Percentiles rank a stretch among this genome's conserved stretches.
These are phyloP conservation scores for Camellia granthamiana DNA, from an alignment of 148 eudicot species.

Conservation along the genomic window DNA sequence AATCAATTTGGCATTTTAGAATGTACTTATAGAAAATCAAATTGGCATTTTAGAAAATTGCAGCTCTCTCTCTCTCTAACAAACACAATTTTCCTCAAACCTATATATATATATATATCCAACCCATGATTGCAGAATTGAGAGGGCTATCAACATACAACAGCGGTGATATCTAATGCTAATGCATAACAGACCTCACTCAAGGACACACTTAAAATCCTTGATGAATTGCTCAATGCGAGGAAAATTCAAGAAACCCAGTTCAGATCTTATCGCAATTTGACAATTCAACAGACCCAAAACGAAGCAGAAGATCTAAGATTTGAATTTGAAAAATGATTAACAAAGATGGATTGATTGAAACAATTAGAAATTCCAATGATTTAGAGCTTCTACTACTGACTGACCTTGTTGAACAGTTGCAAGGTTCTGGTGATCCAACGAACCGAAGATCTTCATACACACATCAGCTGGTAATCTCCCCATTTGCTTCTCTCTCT, in stretches of 20 bases:
- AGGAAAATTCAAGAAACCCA: slow-evolving; percentile 15
- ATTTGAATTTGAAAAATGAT: not conserved
- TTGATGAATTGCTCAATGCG: not conserved
- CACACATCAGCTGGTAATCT: slow-evolving; percentile 61
- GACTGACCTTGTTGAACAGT: slow-evolving; percentile 58
- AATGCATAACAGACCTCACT: no score
- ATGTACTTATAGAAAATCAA: no score
- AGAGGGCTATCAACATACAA: not conserved
- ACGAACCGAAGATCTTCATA: slow-evolving; percentile 54
- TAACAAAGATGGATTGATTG: not conserved
- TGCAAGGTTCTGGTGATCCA: slow-evolving; percentile 76
- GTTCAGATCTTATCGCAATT: slow-evolving; percentile 9
- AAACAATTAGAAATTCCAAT: not conserved
- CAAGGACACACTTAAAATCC: not conserved
- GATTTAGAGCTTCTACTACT: not conserved
- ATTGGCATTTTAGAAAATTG: no score
- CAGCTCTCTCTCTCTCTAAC: not conserved
- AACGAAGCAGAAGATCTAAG: not conserved
- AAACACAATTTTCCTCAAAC: not conserved
- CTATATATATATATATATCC: not conserved
- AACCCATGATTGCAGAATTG: not conserved
- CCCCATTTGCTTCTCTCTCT: slow-evolving; percentile 40
- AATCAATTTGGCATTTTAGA: no score
- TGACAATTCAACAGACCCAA: not conserved
- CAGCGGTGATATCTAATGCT: not conserved